phyloP scores from a whole-genome alignment of 2,329 filamentous ascomycete genomes.

The Tolypocladium pustulatum region DNA sequence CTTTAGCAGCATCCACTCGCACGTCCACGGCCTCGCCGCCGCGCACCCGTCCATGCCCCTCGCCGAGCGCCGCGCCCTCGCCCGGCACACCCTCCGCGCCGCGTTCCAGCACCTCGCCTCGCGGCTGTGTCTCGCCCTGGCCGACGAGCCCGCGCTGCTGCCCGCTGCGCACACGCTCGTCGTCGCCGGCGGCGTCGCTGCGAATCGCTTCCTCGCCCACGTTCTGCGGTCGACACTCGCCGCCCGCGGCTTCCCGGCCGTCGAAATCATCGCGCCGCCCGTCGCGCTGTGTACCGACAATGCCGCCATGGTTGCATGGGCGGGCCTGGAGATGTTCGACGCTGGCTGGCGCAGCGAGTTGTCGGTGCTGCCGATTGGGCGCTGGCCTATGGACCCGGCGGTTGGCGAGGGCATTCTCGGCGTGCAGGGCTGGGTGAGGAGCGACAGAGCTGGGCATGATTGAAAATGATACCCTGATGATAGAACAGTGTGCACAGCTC shows the following conservation, averaged over 20 bases:
- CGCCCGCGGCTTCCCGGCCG: slow-evolving; percentile 50
- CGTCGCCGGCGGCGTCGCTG: slow-evolving; percentile 82
- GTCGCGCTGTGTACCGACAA: slow-evolving; percentile 80
- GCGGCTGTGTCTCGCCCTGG: slow-evolving; percentile 59
- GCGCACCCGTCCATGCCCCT: slow-evolving; percentile 31
- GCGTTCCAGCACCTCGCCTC: slow-evolving; percentile 81
- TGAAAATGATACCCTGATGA: neutral
- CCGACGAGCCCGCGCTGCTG: slow-evolving; percentile 17
- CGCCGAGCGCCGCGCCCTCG: slow-evolving; percentile 58
- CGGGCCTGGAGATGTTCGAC: slow-evolving; percentile 84
- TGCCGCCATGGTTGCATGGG: slow-evolving; percentile 95
- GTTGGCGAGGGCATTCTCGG: slow-evolving; percentile 50
- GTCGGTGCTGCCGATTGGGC: slow-evolving; percentile 47
- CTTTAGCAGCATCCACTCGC: slow-evolving; percentile 58
- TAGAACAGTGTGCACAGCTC: neutral
- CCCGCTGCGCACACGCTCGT: slow-evolving; percentile 51
- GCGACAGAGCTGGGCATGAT: neutral
- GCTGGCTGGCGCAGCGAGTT: slow-evolving; percentile 60
- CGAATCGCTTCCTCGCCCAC: slow-evolving; percentile 67
- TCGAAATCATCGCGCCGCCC: slow-evolving; percentile 66
- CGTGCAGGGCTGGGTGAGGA: slow-evolving; percentile 33
- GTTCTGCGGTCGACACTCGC: slow-evolving; percentile 50
- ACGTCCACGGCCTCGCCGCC: slow-evolving; percentile 33
- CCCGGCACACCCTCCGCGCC: slow-evolving; percentile 63
- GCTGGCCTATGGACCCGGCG: slow-evolving; percentile 65